Evolutionary conservation across 2,329 filamentous ascomycete species (phyloP).

Genomic region (Shiraia bambusicola): DNA sequence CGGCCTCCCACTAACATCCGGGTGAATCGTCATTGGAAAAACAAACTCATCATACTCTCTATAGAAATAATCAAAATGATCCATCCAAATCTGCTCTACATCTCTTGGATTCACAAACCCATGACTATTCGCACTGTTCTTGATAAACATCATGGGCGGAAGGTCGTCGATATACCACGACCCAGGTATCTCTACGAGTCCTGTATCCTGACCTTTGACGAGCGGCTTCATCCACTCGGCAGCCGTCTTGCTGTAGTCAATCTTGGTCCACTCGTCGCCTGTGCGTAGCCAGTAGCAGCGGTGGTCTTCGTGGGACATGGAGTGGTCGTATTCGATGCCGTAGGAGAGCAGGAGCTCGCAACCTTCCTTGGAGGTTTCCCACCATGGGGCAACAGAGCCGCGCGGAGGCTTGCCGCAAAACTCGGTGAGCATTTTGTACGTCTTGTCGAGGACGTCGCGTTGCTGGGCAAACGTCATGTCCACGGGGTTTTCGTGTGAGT

Average conservation of each 20-base stretch:
- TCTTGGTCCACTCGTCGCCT: constrained; percentile 67
- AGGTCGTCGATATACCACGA: constrained; percentile 63
- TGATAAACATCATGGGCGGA: constrained; percentile 73
- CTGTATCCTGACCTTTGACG: constrained; percentile 59
- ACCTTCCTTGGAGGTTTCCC: constrained; percentile 70
- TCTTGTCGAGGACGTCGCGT: constrained; percentile 72
- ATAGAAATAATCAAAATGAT: constrained; percentile 74
- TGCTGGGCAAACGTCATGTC: constrained; percentile 76
- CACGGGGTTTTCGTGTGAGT: constrained; percentile 71
- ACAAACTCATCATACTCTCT: constrained; percentile 75
- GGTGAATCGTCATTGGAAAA: constrained; percentile 76
- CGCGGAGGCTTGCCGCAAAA: constrained; percentile 70
- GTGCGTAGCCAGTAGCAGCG: constrained; percentile 65
- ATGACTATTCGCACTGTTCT: constrained; percentile 64
- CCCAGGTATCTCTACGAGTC: constrained; percentile 66
- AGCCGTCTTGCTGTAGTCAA: constrained; percentile 64
- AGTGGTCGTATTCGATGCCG: constrained; percentile 70
- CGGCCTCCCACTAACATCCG: constrained; percentile 64
- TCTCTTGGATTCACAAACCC: constrained; percentile 61
- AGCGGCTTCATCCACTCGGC: constrained; percentile 68
- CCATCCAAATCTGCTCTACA: constrained; percentile 65
- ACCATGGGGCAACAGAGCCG: constrained; percentile 74
- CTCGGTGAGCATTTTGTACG: constrained; percentile 68
- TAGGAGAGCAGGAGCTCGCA: constrained; percentile 65
- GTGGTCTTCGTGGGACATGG: constrained; percentile 66